Percentiles rank a stretch among this genome's conserved stretches.
These are phyloP conservation scores for Lotmaria passim DNA, from an alignment of 208 protist genomes.

Conservation along the genomic window DNA sequence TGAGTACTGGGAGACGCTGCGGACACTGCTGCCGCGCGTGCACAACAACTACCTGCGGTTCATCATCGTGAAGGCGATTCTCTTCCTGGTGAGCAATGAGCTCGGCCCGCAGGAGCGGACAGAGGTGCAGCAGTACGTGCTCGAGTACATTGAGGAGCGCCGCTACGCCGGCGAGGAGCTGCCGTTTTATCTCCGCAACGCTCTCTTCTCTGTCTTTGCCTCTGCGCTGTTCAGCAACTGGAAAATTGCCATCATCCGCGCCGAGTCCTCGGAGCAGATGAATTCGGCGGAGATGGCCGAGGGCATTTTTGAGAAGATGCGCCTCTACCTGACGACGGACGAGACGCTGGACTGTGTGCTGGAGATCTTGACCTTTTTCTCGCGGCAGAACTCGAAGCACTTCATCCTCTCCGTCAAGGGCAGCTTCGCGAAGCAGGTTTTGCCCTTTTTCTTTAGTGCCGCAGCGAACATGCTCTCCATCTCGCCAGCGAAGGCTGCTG, in stretches of 20 bases:
- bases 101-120: slow-evolving; percentile 78
- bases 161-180: slow-evolving; percentile 45
- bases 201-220: slow-evolving; percentile 75
- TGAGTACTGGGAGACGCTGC: slow-evolving; percentile 79
- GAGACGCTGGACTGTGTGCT: slow-evolving; percentile 77
- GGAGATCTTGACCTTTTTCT: slow-evolving; percentile 78
- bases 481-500: slow-evolving; percentile 35
- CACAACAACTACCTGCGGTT: slow-evolving; percentile 82
- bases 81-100: slow-evolving; percentile 89
- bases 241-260: slow-evolving; percentile 55
- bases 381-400: slow-evolving; percentile 52
- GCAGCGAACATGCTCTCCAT: slow-evolving; percentile 34
- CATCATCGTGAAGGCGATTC: slow-evolving; percentile 80
- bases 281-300: slow-evolving; percentile 28
- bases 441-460: slow-evolving; percentile 75
- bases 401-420: slow-evolving; percentile 49
- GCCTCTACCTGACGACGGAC: slow-evolving; percentile 45
- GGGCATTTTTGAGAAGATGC: slow-evolving; percentile 54
- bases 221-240: slow-evolving; percentile 81
- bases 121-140: slow-evolving; percentile 69
- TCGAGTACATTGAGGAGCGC: slow-evolving; percentile 56
- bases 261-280: slow-evolving; percentile 38
- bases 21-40: slow-evolving; percentile 51
- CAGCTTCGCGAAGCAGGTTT: slow-evolving; percentile 53
- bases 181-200: slow-evolving; percentile 66